These are phyloP conservation scores for Lojkania enalia DNA, from an alignment of 2,329 filamentous ascomycete genomes.

Conservation along the genomic window DNA sequence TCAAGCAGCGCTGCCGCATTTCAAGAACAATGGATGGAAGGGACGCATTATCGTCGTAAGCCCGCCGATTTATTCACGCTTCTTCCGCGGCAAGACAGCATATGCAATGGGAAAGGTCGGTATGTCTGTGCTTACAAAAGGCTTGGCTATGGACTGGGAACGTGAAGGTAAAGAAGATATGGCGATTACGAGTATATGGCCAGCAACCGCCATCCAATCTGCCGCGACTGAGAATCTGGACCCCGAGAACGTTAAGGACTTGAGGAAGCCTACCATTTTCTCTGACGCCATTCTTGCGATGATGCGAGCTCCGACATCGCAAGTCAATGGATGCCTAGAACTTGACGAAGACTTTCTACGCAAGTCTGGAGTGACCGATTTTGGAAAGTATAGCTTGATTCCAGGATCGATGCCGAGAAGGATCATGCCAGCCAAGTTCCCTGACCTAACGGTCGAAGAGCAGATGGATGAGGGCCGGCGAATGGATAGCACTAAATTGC, in stretches of 20 bases:
- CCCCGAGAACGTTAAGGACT: slow-evolving; percentile 54
- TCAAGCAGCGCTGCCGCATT: slow-evolving; percentile 69
- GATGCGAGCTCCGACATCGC: slow-evolving; percentile 60
- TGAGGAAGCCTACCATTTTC: slow-evolving; percentile 73
- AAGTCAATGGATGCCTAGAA: slow-evolving; percentile 71
- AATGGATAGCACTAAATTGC: slow-evolving; percentile 62
- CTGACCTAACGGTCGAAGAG: slow-evolving; percentile 72
- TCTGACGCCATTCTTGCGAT: slow-evolving; percentile 79
- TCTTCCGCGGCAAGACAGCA: slow-evolving; percentile 83
- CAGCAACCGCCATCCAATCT: slow-evolving; percentile 75
- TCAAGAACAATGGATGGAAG: slow-evolving; percentile 57
- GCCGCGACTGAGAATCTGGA: slow-evolving; percentile 66
- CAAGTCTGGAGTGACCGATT: slow-evolving; percentile 68
- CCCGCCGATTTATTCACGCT: slow-evolving; percentile 82
- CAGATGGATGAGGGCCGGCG: slow-evolving; percentile 78
- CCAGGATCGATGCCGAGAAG: slow-evolving; percentile 65
- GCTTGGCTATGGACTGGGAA: slow-evolving; percentile 78
- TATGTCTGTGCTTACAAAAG: slow-evolving; percentile 82
- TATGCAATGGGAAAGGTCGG: slow-evolving; percentile 78
- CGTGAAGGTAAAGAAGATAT: slow-evolving; percentile 67
- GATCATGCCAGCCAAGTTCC: slow-evolving; percentile 76
- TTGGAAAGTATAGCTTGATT: slow-evolving; percentile 72
- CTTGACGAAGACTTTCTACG: slow-evolving; percentile 83
- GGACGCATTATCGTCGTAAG: slow-evolving; percentile 77
- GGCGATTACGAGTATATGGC: slow-evolving; percentile 83